Percentiles rank a stretch among this genome's conserved stretches.
phyloP scores from a whole-genome alignment of 352 stramenopile genomes.

The Aphanomyces stellatus region DNA sequence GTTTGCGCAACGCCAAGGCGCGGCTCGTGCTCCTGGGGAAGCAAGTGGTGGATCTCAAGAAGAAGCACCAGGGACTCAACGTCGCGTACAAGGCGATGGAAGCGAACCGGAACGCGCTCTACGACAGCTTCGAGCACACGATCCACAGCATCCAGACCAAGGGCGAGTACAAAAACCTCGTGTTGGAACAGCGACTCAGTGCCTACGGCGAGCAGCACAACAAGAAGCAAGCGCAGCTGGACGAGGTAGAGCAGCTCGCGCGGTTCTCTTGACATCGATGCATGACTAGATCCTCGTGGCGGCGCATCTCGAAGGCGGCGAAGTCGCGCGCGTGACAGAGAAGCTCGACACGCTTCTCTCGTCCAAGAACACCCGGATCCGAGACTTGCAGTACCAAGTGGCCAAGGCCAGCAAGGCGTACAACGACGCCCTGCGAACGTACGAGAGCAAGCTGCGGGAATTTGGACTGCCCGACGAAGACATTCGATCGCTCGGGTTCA shows the following conservation, averaged over 20 bases:
- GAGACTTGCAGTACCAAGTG: constrained; percentile 51
- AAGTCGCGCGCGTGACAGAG: constrained; percentile 59
- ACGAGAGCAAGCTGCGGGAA: constrained; percentile 46
- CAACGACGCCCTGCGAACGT: constrained; percentile 69
- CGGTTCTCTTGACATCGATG: neutral
- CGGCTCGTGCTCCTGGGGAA: constrained; percentile 68
- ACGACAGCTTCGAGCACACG: constrained; percentile 86
- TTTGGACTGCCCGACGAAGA: constrained; percentile 73
- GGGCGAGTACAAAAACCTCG: constrained; percentile 85
- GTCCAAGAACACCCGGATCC: constrained; percentile 47
- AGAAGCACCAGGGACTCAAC: constrained; percentile 57
- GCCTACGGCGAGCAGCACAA: constrained; percentile 63
- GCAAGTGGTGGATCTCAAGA: constrained; percentile 54
- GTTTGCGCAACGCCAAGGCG: constrained; percentile 82
- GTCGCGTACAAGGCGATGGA: constrained; percentile 66
- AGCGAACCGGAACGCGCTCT: constrained; percentile 80
- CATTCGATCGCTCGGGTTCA: constrained; percentile 55
- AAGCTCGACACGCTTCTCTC: constrained; percentile 57
- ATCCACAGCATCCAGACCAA: constrained; percentile 87
- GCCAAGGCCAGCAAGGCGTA: constrained; percentile 69
- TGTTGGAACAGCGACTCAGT: constrained; percentile 75
- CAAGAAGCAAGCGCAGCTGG: constrained; percentile 30
- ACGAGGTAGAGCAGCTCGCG: constrained; percentile 34
- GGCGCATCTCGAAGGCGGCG: constrained; percentile 55
- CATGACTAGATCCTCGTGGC: constrained; percentile 47